Percentiles rank a stretch among this genome's conserved stretches.
Conservation (phyloP, 257 asterid species). For the Primulina huaijiensis region DNA sequence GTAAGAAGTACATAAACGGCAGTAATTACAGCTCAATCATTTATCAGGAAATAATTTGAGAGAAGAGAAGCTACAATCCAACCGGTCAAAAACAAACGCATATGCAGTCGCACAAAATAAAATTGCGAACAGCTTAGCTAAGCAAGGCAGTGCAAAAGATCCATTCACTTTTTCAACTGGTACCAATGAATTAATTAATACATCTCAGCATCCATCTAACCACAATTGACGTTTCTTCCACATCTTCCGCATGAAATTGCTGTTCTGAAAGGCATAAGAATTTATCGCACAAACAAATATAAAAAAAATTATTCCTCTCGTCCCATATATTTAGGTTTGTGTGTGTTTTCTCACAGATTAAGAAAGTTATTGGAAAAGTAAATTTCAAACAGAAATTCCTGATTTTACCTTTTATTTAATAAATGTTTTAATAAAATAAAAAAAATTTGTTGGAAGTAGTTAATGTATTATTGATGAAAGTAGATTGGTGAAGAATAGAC, state of each 20-base stretch:
- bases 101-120: background rate
- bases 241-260: background rate
- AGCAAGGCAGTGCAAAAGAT: background rate
- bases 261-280: background rate
- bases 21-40: constrained; percentile 13
- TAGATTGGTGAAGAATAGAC: too few relatives aligned
- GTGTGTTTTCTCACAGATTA: too few relatives aligned
- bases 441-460: too few relatives aligned
- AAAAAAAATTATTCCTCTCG: too few relatives aligned
- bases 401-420: too few relatives aligned
- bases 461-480: too few relatives aligned
- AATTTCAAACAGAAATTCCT: too few relatives aligned
- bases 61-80: background rate
- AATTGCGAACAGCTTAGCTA: background rate
- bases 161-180: background rate
- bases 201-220: background rate
- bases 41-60: constrained; percentile 3
- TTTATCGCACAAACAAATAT: background rate
- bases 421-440: too few relatives aligned
- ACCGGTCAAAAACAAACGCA: background rate
- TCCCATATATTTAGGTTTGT: too few relatives aligned
- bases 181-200: background rate
- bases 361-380: too few relatives aligned
- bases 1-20: constrained; percentile 10
- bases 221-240: background rate